Evolutionary conservation across 495 filamentous ascomycete species (phyloP), one percentile per base, ranked within the genome.

Genomic region (Penicillium simplicissimum): DNA sequence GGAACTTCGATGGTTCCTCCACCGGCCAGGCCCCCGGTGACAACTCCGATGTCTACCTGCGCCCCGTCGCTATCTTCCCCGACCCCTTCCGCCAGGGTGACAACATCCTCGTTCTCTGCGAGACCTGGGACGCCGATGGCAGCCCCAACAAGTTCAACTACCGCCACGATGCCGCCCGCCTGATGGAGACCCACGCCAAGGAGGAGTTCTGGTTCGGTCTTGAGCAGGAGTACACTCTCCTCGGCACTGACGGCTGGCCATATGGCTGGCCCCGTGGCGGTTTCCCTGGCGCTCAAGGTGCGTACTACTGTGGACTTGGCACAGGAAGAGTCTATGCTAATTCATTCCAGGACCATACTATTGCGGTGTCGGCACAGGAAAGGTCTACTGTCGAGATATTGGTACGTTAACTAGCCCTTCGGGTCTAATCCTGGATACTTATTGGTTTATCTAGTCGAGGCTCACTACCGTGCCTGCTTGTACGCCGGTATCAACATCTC

Each of bases 251-350:
- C 69, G 91, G 91, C 73, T 88, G 90, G 79, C 95, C 95, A 25
- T 80, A 95, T 73, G 95, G 95, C 77, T 98, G 95, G 94, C 94
- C 94, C 74, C 87, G 86, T 81, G 90, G 90, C 71, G 96, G 96
- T 79, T 98, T 88, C 90, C 95, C 95, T 60, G 95, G 91, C 78
- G 90, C 91, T 62, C 96, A 98, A 81, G 95, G 95, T 64, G 93
- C 93, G 55, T 98, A 98, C 88, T 98, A 98, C 87, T 98, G 95
- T 77, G 95, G 93, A 87, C 93, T 97, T 63, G 95, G 95, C 65
- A 90, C 92, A 70, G 93, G 94, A 81, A 93, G 93, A 84, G 95
- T 98, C 74, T 95, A 93, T 31, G 28, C 23, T 25, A 25, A 25
- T 25, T 25, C 3, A 25, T 25, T 25, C 23, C 23, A 25, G 23